phyloP scores from a whole-genome alignment of 352 stramenopile species.

The Elongisporangium prolatum region DNA sequence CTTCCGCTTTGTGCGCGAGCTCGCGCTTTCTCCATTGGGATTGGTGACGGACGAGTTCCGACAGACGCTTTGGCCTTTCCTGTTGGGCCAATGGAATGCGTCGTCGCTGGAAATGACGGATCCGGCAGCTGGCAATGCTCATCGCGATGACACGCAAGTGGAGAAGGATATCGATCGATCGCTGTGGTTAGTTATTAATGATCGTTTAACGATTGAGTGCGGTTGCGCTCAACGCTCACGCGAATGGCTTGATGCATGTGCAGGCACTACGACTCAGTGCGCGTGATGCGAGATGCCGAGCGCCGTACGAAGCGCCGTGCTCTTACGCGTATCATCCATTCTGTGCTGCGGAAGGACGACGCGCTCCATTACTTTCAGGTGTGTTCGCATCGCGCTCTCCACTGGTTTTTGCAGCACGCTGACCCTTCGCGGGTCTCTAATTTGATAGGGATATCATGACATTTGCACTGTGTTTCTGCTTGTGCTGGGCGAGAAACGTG shows the following conservation, averaged over 20 bases:
- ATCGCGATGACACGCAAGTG: constrained; percentile 68
- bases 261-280: constrained; percentile 73
- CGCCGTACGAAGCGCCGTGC: constrained; percentile 49
- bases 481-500: constrained; percentile 70
- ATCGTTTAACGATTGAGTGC: neutral
- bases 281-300: constrained; percentile 55
- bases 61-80: constrained; percentile 52
- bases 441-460: constrained; percentile 89
- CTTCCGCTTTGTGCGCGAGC: constrained; percentile 52
- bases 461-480: constrained; percentile 84
- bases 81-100: constrained; percentile 25
- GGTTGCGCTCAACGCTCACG: neutral
- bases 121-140: constrained; percentile 6
- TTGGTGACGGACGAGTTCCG: constrained; percentile 59
- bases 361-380: constrained; percentile 82
- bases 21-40: constrained; percentile 51
- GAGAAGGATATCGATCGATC: constrained; percentile 86
- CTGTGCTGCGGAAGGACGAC: constrained; percentile 35
- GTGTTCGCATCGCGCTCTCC: neutral
- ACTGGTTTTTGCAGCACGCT: neutral
- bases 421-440: constrained; percentile 20
- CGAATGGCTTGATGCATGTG: constrained; percentile 2
- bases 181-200: constrained; percentile 31
- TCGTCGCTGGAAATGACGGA: constrained; percentile 10
- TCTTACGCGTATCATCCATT: constrained; percentile 59